Percentiles rank a stretch among this genome's conserved stretches.
Evolutionary conservation across 495 filamentous ascomycete species (phyloP).

Genomic region (Trichoderma asperelloides): DNA sequence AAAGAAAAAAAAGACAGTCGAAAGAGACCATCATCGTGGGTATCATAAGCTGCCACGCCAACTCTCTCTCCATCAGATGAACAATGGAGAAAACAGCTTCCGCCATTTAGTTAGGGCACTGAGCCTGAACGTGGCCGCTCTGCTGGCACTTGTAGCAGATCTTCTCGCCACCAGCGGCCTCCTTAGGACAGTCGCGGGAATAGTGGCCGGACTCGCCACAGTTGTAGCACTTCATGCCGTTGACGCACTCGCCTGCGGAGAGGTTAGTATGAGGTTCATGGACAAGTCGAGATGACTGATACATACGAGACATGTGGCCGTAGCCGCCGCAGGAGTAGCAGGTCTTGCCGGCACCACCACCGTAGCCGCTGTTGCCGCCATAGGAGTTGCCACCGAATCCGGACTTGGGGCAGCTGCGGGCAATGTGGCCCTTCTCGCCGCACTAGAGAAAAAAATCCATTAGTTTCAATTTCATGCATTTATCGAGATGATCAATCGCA

Average conservation of each 20-base stretch:
- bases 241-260: slow-evolving; percentile 70
- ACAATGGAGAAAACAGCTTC: background rate
- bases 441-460: slow-evolving; percentile 43
- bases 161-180: slow-evolving; percentile 71
- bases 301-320: slow-evolving; percentile 84
- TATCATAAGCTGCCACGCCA: slow-evolving; percentile 12
- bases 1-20: slow-evolving; percentile 1
- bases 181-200: slow-evolving; percentile 89
- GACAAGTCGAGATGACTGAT: background rate
- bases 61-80: background rate
- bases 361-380: slow-evolving; percentile 42
- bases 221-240: slow-evolving; percentile 99
- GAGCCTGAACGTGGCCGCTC: slow-evolving; percentile 88
- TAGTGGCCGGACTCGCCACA: slow-evolving; percentile 93
- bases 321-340: slow-evolving; percentile 97
- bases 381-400: slow-evolving; percentile 32
- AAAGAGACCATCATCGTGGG: slow-evolving; percentile 6
- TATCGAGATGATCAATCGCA: background rate
- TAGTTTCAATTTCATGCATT: background rate
- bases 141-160: slow-evolving; percentile 99
- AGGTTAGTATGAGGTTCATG: slow-evolving; percentile 12
- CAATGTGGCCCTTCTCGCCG: slow-evolving; percentile 93
- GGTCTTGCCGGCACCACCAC: slow-evolving; percentile 55
- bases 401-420: slow-evolving; percentile 81
- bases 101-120: slow-evolving; percentile 58